A percentile compares a stretch with the other conserved stretches of the same genome.
phyloP scores from a whole-genome alignment of 2,329 filamentous ascomycete genomes.

The Ophiostoma himal-ulmi region DNA sequence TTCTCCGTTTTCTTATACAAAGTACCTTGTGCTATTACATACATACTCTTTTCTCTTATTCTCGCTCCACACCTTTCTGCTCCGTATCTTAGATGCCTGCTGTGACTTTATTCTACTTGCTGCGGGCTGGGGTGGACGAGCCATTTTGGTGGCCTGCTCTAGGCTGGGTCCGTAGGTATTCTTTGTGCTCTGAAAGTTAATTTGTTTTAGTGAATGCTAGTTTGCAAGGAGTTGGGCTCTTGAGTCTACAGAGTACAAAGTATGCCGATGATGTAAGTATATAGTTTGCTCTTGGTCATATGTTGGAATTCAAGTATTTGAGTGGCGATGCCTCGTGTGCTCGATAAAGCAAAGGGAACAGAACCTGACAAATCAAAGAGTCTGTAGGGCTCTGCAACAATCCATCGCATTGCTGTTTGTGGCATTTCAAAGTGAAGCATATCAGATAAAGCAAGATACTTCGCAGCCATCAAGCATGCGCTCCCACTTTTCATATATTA shows the following conservation, averaged over 20 bases:
- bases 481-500: background rate
- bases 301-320: background rate
- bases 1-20: background rate
- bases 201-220: background rate
- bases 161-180: background rate
- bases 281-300: background rate
- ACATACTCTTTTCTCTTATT: background rate
- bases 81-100: background rate
- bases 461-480: no score
- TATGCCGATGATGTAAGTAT: background rate
- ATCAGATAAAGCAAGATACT: no score
- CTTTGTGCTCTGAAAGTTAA: background rate
- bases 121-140: constrained; percentile 5
- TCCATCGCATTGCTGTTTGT: no score
- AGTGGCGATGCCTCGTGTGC: background rate
- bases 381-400: no score
- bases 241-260: background rate
- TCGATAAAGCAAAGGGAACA: background rate
- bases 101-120: background rate
- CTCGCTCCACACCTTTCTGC: background rate
- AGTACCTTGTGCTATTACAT: background rate
- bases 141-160: constrained; percentile 8
- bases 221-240: background rate
- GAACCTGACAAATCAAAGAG: no score
- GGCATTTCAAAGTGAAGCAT: no score